Evolutionary conservation across 1,139 yeast species (phyloP).

Genomic region (Suhomyces ambrosiae): DNA sequence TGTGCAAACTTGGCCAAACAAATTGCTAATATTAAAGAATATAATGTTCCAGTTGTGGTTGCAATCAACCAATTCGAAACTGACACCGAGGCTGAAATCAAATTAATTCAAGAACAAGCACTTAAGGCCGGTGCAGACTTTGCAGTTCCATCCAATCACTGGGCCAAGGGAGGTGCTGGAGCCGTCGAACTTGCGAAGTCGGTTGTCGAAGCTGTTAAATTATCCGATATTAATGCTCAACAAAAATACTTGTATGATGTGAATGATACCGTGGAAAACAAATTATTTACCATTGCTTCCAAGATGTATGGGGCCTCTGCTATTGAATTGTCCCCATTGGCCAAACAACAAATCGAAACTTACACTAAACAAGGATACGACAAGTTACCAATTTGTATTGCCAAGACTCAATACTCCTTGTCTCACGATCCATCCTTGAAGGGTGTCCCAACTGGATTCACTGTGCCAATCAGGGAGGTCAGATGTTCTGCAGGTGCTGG

Average conservation of each 20-base stretch:
- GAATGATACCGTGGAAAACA: constrained; percentile 62
- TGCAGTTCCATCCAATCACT: constrained; percentile 76
- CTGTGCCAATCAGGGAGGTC: constrained; percentile 91
- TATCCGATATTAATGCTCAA: constrained; percentile 30
- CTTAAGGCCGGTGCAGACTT: constrained; percentile 71
- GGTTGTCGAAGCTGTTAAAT: constrained; percentile 61
- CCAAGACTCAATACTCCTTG: constrained; percentile 95
- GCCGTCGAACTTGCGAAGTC: constrained; percentile 68
- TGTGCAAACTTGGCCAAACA: constrained; percentile 76
- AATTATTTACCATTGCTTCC: constrained; percentile 62
- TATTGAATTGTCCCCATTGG: constrained; percentile 84
- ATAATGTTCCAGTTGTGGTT: constrained; percentile 77
- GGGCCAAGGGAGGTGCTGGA: constrained; percentile 82
- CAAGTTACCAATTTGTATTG: constrained; percentile 91
- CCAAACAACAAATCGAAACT: constrained; percentile 78
- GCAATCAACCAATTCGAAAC: constrained; percentile 77
- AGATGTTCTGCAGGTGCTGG: constrained; percentile 97
- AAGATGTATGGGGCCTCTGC: constrained; percentile 89
- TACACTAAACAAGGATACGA: constrained; percentile 92
- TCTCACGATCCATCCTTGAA: constrained; percentile 92
- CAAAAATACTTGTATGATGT: constrained; percentile 64
- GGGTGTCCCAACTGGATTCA: constrained; percentile 95
- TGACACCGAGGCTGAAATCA: constrained; percentile 69
- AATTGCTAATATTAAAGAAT: constrained; percentile 67
- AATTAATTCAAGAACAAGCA: constrained; percentile 63